Evolutionary conservation across 345 rosid species (phyloP).

Genomic region (Salix udensis): DNA sequence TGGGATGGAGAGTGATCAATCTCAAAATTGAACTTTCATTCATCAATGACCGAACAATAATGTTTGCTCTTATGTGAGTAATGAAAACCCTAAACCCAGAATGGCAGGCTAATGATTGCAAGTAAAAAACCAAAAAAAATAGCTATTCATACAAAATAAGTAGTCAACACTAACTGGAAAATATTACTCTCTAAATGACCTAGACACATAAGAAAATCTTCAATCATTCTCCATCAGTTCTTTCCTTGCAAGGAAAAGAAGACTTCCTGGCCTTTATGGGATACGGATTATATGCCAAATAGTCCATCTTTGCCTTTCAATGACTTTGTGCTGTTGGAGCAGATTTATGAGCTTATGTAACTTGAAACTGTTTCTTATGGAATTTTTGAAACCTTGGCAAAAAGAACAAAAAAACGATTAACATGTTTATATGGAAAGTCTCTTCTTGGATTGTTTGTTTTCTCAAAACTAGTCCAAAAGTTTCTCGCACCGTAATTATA

Average conservation of each 20-base stretch:
- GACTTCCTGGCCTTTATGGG: background rate
- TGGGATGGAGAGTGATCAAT: background rate
- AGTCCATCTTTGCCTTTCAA: background rate
- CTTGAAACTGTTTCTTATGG: background rate
- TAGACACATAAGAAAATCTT: background rate
- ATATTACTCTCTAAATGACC: background rate
- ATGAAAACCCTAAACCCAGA: too few relatives aligned
- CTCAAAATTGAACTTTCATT: background rate
- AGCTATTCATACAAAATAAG: background rate
- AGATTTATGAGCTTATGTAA: background rate
- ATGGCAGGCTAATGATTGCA: too few relatives aligned
- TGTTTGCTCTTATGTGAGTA: too few relatives aligned
- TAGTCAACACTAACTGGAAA: background rate
- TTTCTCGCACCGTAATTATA: background rate
- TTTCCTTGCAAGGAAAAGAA: background rate
- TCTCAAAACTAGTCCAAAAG: background rate
- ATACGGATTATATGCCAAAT: background rate
- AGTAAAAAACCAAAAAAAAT: too few relatives aligned
- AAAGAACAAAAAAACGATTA: fast-evolving
- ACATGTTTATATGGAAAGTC: background rate
- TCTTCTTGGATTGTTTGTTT: background rate
- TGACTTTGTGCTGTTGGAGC: background rate
- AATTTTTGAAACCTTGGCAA: background rate
- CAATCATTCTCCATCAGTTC: background rate
- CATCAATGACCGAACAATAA: too few relatives aligned